Base-by-base conservation (phyloP, 441 rosid genomes). In the Dalechampia spathulata region DNA sequence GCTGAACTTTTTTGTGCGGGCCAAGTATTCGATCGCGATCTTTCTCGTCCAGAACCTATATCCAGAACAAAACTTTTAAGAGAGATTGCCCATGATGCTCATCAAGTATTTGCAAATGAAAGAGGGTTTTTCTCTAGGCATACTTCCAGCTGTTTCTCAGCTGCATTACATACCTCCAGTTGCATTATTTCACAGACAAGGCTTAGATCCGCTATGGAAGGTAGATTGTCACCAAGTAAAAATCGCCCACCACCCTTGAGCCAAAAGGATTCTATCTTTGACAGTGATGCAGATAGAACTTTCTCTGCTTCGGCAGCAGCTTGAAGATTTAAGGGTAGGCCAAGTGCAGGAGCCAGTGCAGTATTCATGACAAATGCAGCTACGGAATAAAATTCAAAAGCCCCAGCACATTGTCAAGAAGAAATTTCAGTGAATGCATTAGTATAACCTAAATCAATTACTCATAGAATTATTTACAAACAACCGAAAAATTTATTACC, bases 121-220 rank as follows among this genome's bases (percentile, higher is more conserved):
- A 45, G 2, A 7, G 50, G 11, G 11, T 23, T 4, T 47, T n/a
- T 9, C 27, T n/a, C n/a, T n/a, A n/a, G n/a, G n/a, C n/a, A n/a
- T n/a, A n/a, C n/a, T n/a, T n/a, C n/a, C n/a, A n/a, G n/a, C n/a
- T n/a, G n/a, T n/a, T n/a, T n/a, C n/a, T n/a, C n/a, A n/a, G n/a
- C n/a, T n/a, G n/a, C n/a, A n/a, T n/a, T 36, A 63, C 46, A 42
- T 76, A 91, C 98, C 95, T 88, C 89, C 58, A 91, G 79, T 69
- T 88, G 98, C 91, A 69, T 84, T 68, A 88, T 69, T 64, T 92
- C 94, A 61, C 96, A 92, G 12, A 81, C 88, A 27, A 92, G 83
- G 82, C 88, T 86, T 46, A 91, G 81, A 79, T 92, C 96, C 43
- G 95, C 95, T 66, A 92, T 78, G 32, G 93, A 78, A 41, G 91